phyloP scores from a whole-genome alignment of 2,329 filamentous ascomycete species.

The Cytospora chrysosperma region DNA sequence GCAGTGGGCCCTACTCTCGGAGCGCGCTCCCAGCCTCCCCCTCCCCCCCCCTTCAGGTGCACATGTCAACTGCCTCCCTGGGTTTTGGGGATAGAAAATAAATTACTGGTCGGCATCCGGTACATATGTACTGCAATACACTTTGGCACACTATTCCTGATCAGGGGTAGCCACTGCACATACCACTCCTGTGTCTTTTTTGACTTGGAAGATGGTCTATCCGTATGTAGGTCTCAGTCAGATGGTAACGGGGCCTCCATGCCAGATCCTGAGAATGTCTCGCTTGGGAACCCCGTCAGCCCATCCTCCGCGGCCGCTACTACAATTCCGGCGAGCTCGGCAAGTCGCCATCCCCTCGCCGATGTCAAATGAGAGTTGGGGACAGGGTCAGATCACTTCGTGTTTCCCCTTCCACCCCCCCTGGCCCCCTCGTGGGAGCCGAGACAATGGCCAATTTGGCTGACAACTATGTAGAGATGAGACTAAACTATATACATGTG shows the following conservation, averaged over 20 bases:
- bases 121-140: no score
- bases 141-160: not conserved
- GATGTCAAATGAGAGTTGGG: not conserved
- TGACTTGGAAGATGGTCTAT: slow-evolving; percentile 12
- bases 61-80: no score
- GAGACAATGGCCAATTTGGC: not conserved
- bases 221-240: slow-evolving; percentile 22
- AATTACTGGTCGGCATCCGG: not conserved
- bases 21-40: no score
- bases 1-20: not conserved
- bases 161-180: not conserved
- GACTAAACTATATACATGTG: not conserved
- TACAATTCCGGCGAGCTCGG: slow-evolving; percentile 11
- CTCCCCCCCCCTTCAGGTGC: not conserved
- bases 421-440: not conserved
- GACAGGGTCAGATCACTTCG: slow-evolving; percentile 1
- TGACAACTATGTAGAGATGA: not conserved
- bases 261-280: slow-evolving; percentile 20
- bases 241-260: slow-evolving; percentile 16
- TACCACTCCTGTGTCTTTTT: not conserved
- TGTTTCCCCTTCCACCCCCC: not conserved
- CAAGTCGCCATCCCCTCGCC: not conserved
- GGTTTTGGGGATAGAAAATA: not conserved
- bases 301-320: slow-evolving; percentile 12
- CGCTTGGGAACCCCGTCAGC: not conserved